phyloP scores from a whole-genome alignment of 805 yeast genomes.

The Schizosaccharomyces lindneri region DNA sequence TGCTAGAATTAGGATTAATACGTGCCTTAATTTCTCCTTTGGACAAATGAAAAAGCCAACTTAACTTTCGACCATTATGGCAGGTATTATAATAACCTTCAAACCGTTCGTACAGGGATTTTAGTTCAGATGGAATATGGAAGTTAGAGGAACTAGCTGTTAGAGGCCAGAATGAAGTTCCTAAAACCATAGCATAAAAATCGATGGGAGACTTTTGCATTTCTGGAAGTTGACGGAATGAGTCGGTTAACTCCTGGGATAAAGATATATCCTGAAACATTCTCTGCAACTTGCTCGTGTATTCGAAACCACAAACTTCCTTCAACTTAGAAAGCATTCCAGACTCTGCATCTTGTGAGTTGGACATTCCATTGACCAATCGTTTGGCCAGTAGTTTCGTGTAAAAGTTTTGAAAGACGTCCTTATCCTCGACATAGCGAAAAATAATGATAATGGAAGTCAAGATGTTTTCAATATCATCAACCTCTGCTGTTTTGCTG shows the following conservation, averaged over 20 bases:
- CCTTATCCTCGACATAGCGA: slow-evolving; percentile 76
- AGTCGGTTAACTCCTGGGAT: slow-evolving; percentile 46
- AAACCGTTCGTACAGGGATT: slow-evolving; percentile 38
- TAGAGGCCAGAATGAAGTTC: slow-evolving; percentile 78
- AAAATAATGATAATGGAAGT: slow-evolving; percentile 72
- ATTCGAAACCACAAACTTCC: slow-evolving; percentile 73
- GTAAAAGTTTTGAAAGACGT: slow-evolving; percentile 81
- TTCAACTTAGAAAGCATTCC: slow-evolving; percentile 62
- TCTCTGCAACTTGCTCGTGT: slow-evolving; percentile 76
- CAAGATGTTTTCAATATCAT: slow-evolving; percentile 44
- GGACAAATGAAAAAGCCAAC: slow-evolving; percentile 90
- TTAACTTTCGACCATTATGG: slow-evolving; percentile 68
- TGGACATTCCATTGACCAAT: slow-evolving; percentile 63
- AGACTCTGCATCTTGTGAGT: slow-evolving; percentile 67
- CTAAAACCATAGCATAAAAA: slow-evolving; percentile 54
- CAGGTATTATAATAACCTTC: slow-evolving; percentile 42
- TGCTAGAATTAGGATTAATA: slow-evolving; percentile 55
- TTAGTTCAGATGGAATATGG: slow-evolving; percentile 42
- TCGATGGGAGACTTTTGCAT: slow-evolving; percentile 15
- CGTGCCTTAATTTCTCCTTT: slow-evolving; percentile 80
- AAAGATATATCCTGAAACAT: slow-evolving; percentile 89
- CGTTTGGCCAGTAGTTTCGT: slow-evolving; percentile 74
- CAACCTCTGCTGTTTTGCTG: slow-evolving; percentile 34
- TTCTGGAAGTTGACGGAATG: slow-evolving; percentile 23
- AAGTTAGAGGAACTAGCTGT: slow-evolving; percentile 20